Conservation (phyloP, 352 stramenopile genomes). For the Lagenidium giganteum region DNA sequence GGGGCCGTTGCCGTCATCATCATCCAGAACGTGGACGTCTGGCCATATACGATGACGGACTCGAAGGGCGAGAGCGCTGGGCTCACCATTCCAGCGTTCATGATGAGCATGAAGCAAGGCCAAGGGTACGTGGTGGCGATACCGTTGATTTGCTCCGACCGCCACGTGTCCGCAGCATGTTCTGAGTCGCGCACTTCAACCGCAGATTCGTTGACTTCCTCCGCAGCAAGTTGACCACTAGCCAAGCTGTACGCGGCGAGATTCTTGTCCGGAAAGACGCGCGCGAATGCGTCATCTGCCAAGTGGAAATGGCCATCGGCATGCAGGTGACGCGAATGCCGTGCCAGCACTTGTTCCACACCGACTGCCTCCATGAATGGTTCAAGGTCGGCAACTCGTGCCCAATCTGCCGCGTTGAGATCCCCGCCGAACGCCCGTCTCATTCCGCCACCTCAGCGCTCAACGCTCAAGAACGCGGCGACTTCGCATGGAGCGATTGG, state of each 20-base stretch:
- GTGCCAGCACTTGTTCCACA: conserved; percentile 82
- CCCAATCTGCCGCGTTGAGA: conserved; percentile 76
- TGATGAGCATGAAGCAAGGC: conserved; percentile 72
- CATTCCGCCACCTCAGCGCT: conserved; percentile 16
- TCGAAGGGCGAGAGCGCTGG: conserved; percentile 53
- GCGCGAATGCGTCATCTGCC: conserved; percentile 78
- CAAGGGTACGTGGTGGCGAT: conserved; percentile 27
- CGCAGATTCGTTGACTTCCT: conserved; percentile 63
- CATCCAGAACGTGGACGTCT: conserved; percentile 66
- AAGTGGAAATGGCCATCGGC: conserved; percentile 70
- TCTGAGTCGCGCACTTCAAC: no score
- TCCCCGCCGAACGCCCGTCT: conserved; percentile 40
- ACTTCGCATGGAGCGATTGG: conserved; percentile 74
- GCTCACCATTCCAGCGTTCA: conserved; percentile 68
- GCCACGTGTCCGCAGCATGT: no score
- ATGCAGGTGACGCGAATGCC: conserved; percentile 67
- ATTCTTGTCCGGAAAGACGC: conserved; percentile 62
- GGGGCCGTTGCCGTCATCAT: conserved; percentile 59
- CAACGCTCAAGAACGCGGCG: conserved; percentile 37
- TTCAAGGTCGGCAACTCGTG: conserved; percentile 82
- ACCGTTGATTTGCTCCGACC: not conserved
- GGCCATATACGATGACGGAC: conserved; percentile 84
- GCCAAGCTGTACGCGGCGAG: conserved; percentile 19
- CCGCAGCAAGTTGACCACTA: conserved; percentile 24
- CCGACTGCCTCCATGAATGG: conserved; percentile 69